phyloP scores from a whole-genome alignment of 2,329 filamentous ascomycete species.

The Stagonosporopsis cucurbitacearum region DNA sequence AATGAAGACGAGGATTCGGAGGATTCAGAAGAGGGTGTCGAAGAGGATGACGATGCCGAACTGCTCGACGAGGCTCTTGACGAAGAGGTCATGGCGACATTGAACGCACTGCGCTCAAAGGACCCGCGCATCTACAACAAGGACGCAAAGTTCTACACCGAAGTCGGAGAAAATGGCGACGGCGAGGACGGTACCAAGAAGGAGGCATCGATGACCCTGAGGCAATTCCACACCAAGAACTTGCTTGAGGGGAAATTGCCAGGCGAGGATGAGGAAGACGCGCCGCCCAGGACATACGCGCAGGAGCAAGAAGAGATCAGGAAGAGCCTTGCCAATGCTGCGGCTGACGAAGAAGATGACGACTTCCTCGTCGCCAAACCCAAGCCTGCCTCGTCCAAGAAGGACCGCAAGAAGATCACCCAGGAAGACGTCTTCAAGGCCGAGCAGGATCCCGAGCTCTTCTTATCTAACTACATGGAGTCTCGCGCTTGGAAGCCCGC shows the following conservation, averaged over 20 bases:
- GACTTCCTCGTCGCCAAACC: constrained; percentile 78
- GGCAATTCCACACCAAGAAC: constrained; percentile 91
- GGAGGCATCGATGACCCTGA: constrained; percentile 83
- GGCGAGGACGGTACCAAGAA: constrained; percentile 60
- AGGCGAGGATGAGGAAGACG: constrained; percentile 63
- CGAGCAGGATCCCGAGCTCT: constrained; percentile 88
- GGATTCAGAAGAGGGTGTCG: constrained; percentile 64
- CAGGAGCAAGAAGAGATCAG: constrained; percentile 89
- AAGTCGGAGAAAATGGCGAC: constrained; percentile 61
- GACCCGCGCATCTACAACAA: constrained; percentile 91
- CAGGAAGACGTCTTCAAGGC: constrained; percentile 70
- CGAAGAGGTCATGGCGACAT: constrained; percentile 82
- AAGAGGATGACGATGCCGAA: constrained; percentile 89
- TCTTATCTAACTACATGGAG: constrained; percentile 94
- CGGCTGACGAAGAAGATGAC: constrained; percentile 64
- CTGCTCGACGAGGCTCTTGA: constrained; percentile 86
- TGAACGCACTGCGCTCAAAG: constrained; percentile 86
- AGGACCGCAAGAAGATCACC: constrained; percentile 49
- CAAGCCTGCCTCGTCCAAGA: constrained; percentile 46
- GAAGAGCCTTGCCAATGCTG: constrained; percentile 73
- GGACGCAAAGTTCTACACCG: constrained; percentile 76
- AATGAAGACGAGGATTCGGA: constrained; percentile 60
- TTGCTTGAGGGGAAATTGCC: constrained; percentile 74
- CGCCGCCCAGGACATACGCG: constrained; percentile 72
- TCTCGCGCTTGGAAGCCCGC: constrained; percentile 85